These are phyloP conservation scores for Echium plantagineum DNA, from an alignment of 257 asterid genomes.

Conservation along the genomic window DNA sequence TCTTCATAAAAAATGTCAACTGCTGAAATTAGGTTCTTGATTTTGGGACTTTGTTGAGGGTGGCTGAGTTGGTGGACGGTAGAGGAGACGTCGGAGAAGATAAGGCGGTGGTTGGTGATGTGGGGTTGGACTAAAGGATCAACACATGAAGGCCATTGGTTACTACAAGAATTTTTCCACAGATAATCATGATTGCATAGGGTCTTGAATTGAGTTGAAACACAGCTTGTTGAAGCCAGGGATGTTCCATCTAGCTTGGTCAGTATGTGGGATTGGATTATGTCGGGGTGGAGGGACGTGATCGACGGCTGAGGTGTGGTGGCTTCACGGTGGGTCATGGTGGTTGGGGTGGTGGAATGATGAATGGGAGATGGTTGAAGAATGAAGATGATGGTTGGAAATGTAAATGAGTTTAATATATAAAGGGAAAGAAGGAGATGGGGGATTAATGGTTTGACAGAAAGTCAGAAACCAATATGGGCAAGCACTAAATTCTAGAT, in stretches of 20 bases:
- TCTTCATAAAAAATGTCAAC: slow-evolving; percentile 49
- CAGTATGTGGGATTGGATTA: slow-evolving; percentile 47
- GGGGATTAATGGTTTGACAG: no score
- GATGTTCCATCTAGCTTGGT: slow-evolving; percentile 59
- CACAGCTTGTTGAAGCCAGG: slow-evolving; percentile 46
- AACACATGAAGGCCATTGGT: slow-evolving; percentile 60
- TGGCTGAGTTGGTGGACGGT: slow-evolving; percentile 8
- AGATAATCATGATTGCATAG: slow-evolving; percentile 42
- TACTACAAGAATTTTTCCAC: slow-evolving; percentile 45
- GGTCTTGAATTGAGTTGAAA: slow-evolving; percentile 26
- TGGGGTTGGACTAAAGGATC: slow-evolving; percentile 21
- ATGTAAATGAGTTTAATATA: background rate
- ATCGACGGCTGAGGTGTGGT: slow-evolving; percentile 7
- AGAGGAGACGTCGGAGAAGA: slow-evolving; percentile 55
- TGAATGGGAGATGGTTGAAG: background rate
- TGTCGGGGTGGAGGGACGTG: slow-evolving; percentile 45
- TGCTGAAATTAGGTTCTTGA: slow-evolving; percentile 41
- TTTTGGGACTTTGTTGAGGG: background rate
- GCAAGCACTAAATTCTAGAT: no score
- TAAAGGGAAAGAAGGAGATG: background rate
- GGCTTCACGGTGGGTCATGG: background rate
- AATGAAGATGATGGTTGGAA: background rate
- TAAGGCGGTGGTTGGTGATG: slow-evolving; percentile 43
- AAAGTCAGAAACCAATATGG: no score
- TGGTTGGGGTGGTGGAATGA: background rate